These are phyloP conservation scores for Takakia lepidozioides DNA, from an alignment of 225 moss, liverwort and hornwort genomes.

Conservation along the genomic window DNA sequence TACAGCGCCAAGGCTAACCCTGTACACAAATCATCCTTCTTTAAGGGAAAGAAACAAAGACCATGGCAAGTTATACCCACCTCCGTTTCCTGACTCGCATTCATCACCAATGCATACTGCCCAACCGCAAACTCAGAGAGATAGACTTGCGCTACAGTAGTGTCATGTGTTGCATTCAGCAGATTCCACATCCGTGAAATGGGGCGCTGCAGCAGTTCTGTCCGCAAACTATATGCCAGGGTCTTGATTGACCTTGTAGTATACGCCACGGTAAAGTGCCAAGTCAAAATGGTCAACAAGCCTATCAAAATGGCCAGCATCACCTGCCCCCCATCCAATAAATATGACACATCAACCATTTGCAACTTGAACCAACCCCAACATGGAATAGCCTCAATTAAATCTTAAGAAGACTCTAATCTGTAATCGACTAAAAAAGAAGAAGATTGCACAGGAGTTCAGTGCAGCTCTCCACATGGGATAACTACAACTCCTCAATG, in stretches of 20 bases:
- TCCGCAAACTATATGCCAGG: constrained; percentile 60
- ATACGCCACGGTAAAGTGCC: constrained; percentile 82
- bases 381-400: not conserved
- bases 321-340: constrained; percentile 32
- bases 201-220: constrained; percentile 70
- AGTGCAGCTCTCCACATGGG: too few species aligned
- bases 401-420: too few species aligned
- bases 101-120: constrained; percentile 39
- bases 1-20: too few species aligned
- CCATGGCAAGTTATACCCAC: too few species aligned
- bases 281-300: constrained; percentile 73
- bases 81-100: too few species aligned
- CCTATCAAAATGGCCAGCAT: constrained; percentile 76
- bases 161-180: constrained; percentile 58
- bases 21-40: too few species aligned
- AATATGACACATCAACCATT: not conserved
- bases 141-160: constrained; percentile 54
- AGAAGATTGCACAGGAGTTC: too few species aligned
- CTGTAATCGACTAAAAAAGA: too few species aligned
- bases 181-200: constrained; percentile 81
- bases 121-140: constrained; percentile 53
- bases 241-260: constrained; percentile 73
- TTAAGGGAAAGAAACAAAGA: too few species aligned
- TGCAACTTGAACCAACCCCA: not conserved
- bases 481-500: too few species aligned